Percentiles rank a stretch among this genome's conserved stretches.
Evolutionary conservation across 140 eudicot species (phyloP).

Genomic region (Erigeron philadelphicus): DNA sequence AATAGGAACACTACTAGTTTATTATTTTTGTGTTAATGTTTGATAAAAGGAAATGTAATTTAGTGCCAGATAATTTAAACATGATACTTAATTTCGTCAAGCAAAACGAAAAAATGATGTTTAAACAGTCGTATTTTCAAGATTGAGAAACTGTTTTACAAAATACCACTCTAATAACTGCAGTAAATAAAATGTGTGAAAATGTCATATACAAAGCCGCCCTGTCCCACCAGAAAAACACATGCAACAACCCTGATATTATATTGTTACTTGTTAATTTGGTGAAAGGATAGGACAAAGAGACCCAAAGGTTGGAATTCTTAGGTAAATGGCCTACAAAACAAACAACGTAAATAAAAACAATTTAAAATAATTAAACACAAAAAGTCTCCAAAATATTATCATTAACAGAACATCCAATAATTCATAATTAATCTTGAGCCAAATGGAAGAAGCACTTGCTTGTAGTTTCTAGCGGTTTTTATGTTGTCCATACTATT

Average conservation of each 20-base stretch:
- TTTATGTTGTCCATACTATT: constrained; percentile 12
- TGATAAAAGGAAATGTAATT: too few relatives aligned
- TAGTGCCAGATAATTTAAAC: too few relatives aligned
- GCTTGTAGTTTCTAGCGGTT: constrained; percentile 23
- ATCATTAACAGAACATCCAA: neutral
- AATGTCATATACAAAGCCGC: constrained; percentile 23
- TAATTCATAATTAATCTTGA: neutral
- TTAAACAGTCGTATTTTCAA: too few relatives aligned
- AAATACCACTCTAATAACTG: too few relatives aligned
- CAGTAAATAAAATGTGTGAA: neutral
- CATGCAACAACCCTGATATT: constrained; percentile 27
- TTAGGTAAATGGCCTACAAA: neutral
- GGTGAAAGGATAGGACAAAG: constrained; percentile 1
- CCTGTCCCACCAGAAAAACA: constrained; percentile 28
- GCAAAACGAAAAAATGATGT: too few relatives aligned
- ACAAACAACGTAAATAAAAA: neutral
- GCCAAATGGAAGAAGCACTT: constrained; percentile 21
- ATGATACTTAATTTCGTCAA: too few relatives aligned
- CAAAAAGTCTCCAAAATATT: neutral
- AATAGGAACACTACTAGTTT: too few relatives aligned
- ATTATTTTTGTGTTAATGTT: too few relatives aligned
- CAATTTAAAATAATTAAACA: neutral
- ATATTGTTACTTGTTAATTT: constrained; percentile 2
- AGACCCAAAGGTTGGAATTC: neutral
- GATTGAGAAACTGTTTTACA: too few relatives aligned